phyloP scores from a whole-genome alignment of 352 stramenopile species.

The Globisporangium splendens region DNA sequence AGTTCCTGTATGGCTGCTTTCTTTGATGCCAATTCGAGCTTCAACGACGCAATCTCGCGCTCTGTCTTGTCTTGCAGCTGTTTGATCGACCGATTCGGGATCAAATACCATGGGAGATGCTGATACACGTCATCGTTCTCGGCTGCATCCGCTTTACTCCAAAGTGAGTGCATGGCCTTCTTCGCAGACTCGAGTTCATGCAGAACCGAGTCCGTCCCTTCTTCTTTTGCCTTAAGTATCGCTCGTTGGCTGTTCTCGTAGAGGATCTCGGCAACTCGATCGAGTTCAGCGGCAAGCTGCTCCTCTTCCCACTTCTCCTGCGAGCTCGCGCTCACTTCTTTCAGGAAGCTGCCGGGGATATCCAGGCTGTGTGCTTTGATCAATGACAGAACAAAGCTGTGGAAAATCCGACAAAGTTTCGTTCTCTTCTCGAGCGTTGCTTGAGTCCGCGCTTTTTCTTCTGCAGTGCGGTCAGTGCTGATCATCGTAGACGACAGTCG shows the following conservation, averaged over 20 bases:
- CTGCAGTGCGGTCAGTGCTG: conserved; percentile 20
- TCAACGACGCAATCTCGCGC: conserved; percentile 16
- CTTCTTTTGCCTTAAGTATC: conserved; percentile 26
- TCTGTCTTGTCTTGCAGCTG: conserved; percentile 28
- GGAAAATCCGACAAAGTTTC: conserved; percentile 24
- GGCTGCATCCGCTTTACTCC: conserved; percentile 6
- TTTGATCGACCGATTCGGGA: conserved; percentile 29
- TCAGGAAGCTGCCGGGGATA: conserved; percentile 6
- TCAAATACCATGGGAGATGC: conserved; percentile 62
- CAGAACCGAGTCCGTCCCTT: conserved; percentile 24
- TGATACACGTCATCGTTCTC: conserved; percentile 25
- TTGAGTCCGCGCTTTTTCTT: conserved; percentile 17
- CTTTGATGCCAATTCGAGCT: conserved; percentile 22
- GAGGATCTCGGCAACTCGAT: conserved; percentile 19
- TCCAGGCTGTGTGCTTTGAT: conserved; percentile 14
- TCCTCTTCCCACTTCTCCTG: conserved; percentile 22
- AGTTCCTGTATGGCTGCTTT: conserved; percentile 25
- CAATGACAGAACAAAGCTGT: conserved; percentile 28
- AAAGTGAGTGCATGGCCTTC: conserved; percentile 31
- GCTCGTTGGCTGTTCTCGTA: conserved; percentile 24
- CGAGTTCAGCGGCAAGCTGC: conserved; percentile 32
- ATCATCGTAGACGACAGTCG: conserved; percentile 31
- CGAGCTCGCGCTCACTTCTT: conserved; percentile 10
- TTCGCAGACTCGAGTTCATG: conserved; percentile 50
- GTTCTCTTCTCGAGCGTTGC: conserved; percentile 22